A percentile compares a stretch with the other conserved stretches of the same genome.
Conservation (phyloP, 306 rosid species). For the Vicia sativa region DNA sequence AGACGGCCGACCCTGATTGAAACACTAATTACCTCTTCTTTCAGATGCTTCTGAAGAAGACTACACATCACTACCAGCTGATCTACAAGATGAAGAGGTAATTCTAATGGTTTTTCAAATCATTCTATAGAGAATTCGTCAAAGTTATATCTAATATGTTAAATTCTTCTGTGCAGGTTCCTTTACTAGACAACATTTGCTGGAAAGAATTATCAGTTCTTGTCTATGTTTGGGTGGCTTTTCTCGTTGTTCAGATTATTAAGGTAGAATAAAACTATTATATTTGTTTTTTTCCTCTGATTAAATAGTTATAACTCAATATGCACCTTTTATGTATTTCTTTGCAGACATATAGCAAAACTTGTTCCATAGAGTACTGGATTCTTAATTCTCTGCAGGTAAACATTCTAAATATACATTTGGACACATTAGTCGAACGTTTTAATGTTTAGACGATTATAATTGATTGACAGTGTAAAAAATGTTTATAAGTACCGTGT, state of each 20-base stretch:
- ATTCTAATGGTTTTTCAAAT: slow-evolving; percentile 33
- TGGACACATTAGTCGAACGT: neutral
- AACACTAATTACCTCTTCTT: slow-evolving; percentile 19
- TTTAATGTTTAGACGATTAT: neutral
- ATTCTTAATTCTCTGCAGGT: slow-evolving; percentile 78
- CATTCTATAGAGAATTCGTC: slow-evolving; percentile 1
- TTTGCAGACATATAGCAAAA: slow-evolving; percentile 70
- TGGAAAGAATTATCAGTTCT: slow-evolving; percentile 75
- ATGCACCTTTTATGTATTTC: slow-evolving; percentile 20
- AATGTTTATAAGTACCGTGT: neutral
- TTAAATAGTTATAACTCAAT: slow-evolving; percentile 23
- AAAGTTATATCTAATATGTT: slow-evolving; percentile 10
- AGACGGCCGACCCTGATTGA: neutral
- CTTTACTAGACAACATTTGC: slow-evolving; percentile 51
- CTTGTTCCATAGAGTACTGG: slow-evolving; percentile 77
- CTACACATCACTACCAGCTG: slow-evolving; percentile 59
- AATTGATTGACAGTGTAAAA: neutral
- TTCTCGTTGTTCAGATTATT: slow-evolving; percentile 73
- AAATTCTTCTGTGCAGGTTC: slow-evolving; percentile 48
- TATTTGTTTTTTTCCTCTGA: slow-evolving; percentile 10
- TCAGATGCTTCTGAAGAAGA: slow-evolving; percentile 60
- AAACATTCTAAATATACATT: slow-evolving; percentile 25
- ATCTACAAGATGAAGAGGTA: slow-evolving; percentile 66
- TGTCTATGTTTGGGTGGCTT: slow-evolving; percentile 77
- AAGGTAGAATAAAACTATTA: slow-evolving; percentile 48